These are phyloP conservation scores for Paracoccidioides lutzii DNA, from an alignment of 2,329 filamentous ascomycete genomes.

Conservation along the genomic window DNA sequence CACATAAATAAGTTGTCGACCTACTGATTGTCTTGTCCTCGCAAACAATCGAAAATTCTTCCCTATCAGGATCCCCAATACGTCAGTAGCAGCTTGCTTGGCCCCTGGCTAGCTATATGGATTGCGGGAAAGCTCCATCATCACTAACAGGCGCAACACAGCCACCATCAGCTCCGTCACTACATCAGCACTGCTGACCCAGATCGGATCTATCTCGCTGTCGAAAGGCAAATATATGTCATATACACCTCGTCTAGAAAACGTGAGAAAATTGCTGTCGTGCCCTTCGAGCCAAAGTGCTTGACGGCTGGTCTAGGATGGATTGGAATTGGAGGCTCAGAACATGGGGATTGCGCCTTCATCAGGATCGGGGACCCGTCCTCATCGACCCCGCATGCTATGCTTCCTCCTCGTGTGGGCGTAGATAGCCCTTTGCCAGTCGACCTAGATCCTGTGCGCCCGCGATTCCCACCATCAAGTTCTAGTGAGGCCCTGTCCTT, in stretches of 20 bases:
- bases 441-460: constrained; percentile 26
- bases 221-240: constrained; percentile 58
- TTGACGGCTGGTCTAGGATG: constrained; percentile 76
- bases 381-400: constrained; percentile 8
- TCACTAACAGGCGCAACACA: constrained; percentile 12
- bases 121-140: background rate
- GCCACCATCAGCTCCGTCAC: constrained; percentile 54
- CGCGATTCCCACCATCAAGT: constrained; percentile 16
- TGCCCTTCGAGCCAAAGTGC: constrained; percentile 67
- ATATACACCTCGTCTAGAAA: constrained; percentile 57
- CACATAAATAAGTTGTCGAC: constrained; percentile 41
- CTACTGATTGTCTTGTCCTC: constrained; percentile 53
- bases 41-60: constrained; percentile 52
- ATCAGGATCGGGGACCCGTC: constrained; percentile 45
- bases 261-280: constrained; percentile 58
- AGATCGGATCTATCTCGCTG: constrained; percentile 74
- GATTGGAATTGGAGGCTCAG: constrained; percentile 75
- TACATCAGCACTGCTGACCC: constrained; percentile 70
- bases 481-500: constrained; percentile 11
- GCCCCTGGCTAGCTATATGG: background rate
- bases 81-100: constrained; percentile 35
- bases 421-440: constrained; percentile 47
- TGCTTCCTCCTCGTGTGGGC: constrained; percentile 23
- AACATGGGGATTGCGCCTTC: constrained; percentile 74
- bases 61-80: constrained; percentile 51